Evolutionary conservation across 78 protist species (phyloP).

Genomic region (Speleostelium caveatum): DNA sequence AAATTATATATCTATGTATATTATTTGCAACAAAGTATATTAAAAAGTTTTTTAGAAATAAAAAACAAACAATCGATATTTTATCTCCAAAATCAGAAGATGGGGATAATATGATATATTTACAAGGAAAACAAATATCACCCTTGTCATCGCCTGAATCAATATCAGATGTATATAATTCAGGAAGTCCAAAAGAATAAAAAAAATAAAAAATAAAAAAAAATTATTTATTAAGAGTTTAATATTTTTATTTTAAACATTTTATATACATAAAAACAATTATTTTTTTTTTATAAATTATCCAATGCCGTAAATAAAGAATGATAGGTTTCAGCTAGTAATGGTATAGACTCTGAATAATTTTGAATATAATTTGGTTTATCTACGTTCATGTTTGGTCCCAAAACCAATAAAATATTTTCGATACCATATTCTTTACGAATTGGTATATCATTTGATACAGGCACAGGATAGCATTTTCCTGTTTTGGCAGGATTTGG

Average conservation of each 20-base stretch:
- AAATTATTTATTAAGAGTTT: neutral
- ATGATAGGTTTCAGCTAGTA: conserved; percentile 43
- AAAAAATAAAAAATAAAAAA: too few relatives aligned
- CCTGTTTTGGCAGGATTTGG: conserved; percentile 46
- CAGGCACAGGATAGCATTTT: conserved; percentile 32
- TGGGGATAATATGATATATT: too few relatives aligned
- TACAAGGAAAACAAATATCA: too few relatives aligned
- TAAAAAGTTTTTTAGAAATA: too few relatives aligned
- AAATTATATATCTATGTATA: neutral
- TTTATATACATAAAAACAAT: too few relatives aligned
- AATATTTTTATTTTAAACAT: too few relatives aligned
- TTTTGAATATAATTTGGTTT: conserved; percentile 42
- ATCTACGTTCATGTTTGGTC: conserved; percentile 47
- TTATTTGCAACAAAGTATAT: too few relatives aligned
- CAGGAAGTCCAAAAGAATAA: too few relatives aligned
- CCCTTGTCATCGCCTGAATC: too few relatives aligned
- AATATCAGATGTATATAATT: too few relatives aligned
- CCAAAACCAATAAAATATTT: conserved; percentile 19
- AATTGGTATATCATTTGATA: neutral
- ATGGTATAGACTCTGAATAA: conserved; percentile 7
- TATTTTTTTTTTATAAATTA: conserved; percentile 51
- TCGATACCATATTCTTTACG: conserved; percentile 37
- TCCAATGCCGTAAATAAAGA: conserved; percentile 31
- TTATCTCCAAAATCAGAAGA: too few relatives aligned
- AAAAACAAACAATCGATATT: too few relatives aligned